Conservation (phyloP, 495 filamentous ascomycete genomes). For the Penicillium atrosanguineum region DNA sequence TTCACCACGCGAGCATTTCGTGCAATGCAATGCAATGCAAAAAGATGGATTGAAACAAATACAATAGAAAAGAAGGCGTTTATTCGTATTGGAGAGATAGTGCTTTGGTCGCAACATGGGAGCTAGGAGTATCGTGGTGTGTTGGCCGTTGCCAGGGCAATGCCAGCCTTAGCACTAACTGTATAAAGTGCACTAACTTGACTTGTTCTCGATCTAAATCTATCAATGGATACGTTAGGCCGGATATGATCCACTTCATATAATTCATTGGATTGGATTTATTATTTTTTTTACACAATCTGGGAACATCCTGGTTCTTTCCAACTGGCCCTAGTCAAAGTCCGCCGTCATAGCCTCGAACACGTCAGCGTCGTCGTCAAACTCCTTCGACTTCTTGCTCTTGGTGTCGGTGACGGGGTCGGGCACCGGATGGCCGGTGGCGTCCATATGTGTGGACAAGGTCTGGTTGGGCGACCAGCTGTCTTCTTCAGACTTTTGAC, state of each 20-base stretch:
- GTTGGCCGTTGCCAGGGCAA: slow-evolving; percentile 11
- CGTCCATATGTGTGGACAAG: slow-evolving; percentile 31
- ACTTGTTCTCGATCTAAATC: not conserved
- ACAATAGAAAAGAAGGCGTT: not conserved
- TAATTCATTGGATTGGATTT: not conserved
- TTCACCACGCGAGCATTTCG: slow-evolving; percentile 7
- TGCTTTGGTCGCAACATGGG: not conserved
- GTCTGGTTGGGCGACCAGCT: slow-evolving; percentile 29
- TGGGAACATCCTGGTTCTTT: too few species aligned
- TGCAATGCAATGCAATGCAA: slow-evolving; percentile 5
- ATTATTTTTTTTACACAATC: too few species aligned
- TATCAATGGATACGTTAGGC: too few species aligned
- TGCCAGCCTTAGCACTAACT: not conserved
- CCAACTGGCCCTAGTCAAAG: slow-evolving; percentile 28
- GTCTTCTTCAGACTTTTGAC: slow-evolving; percentile 7
- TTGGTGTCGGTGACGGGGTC: slow-evolving; percentile 28
- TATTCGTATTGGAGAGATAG: not conserved
- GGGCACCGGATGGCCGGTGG: slow-evolving; percentile 34
- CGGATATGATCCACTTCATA: not conserved
- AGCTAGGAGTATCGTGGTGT: not conserved
- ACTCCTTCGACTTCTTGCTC: slow-evolving; percentile 13
- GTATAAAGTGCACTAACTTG: not conserved
- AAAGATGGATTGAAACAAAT: slow-evolving; percentile 2
- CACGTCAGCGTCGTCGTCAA: slow-evolving; percentile 24
- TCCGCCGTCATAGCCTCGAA: slow-evolving; percentile 31